Evolutionary conservation across 441 rosid genomes (phyloP).

Genomic region (Hura crepitans): DNA sequence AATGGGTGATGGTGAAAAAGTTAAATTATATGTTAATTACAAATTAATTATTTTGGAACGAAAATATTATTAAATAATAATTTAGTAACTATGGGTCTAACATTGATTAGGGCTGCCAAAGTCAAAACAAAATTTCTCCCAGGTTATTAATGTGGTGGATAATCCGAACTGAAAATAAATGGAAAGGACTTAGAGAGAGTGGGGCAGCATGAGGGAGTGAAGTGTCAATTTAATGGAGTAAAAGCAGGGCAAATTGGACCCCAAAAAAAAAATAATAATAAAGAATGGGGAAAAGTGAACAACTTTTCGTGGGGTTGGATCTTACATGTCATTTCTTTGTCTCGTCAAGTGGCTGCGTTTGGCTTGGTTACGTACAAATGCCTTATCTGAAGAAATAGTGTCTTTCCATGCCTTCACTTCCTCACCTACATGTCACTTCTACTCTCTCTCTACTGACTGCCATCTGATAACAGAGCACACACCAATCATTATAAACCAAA

Average conservation of each 20-base stretch:
- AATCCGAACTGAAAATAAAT: too few species aligned
- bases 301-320: conserved; percentile 36
- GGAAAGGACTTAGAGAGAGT: background rate
- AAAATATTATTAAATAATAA: too few species aligned
- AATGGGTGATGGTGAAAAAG: too few species aligned
- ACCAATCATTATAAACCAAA: too few species aligned
- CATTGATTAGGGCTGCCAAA: background rate
- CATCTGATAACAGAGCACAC: too few species aligned
- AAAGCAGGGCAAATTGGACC: conserved; percentile 27
- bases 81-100: background rate
- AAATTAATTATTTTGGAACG: too few species aligned
- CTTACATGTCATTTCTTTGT: conserved; percentile 32
- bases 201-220: background rate
- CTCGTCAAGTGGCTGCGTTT: conserved; percentile 3
- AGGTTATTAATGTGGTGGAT: background rate
- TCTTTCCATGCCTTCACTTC: background rate
- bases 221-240: background rate
- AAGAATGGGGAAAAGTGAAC: conserved; percentile 19
- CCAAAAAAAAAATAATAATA: background rate
- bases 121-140: background rate
- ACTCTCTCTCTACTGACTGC: background rate
- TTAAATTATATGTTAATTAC: too few species aligned
- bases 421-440: background rate
- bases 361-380: conserved; percentile 16
- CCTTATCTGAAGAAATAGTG: conserved; percentile 32